These are phyloP conservation scores for Gossypium thurberi DNA, from an alignment of 345 rosid genomes.

Conservation along the genomic window DNA sequence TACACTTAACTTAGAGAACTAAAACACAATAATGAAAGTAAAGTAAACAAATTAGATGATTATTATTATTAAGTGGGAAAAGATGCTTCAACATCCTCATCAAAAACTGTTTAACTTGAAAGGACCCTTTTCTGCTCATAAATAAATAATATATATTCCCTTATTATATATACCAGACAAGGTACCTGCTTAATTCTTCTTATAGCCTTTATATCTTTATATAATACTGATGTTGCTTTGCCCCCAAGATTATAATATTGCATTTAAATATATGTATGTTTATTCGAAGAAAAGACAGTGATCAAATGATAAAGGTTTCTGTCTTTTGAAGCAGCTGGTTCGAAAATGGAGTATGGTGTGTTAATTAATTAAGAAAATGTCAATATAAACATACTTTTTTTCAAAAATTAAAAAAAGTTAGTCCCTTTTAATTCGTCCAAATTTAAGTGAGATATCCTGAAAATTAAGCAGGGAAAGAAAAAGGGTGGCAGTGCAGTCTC, in stretches of 20 bases:
- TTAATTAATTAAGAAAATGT: too few relatives aligned
- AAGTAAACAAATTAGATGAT: neutral
- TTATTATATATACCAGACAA: neutral
- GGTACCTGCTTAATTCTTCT: neutral
- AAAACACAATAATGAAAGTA: neutral
- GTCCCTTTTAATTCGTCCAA: neutral
- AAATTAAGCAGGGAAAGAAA: neutral
- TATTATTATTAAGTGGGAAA: neutral
- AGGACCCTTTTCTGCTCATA: neutral
- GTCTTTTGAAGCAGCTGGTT: constrained; percentile 4
- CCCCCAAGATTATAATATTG: neutral
- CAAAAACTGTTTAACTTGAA: neutral
- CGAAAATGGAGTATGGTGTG: neutral
- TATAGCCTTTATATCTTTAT: neutral
- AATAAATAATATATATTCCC: neutral
- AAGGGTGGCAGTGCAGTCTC: neutral
- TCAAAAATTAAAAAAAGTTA: neutral
- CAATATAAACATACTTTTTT: too few relatives aligned
- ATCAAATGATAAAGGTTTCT: neutral
- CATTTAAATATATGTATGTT: neutral
- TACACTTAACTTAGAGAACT: neutral
- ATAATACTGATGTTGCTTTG: neutral
- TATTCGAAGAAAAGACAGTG: neutral
- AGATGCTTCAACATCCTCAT: constrained; percentile 5
- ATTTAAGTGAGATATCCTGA: too few relatives aligned